Evolutionary conservation across 208 protist species (phyloP).

Genomic region (Angomonas ambiguus): DNA sequence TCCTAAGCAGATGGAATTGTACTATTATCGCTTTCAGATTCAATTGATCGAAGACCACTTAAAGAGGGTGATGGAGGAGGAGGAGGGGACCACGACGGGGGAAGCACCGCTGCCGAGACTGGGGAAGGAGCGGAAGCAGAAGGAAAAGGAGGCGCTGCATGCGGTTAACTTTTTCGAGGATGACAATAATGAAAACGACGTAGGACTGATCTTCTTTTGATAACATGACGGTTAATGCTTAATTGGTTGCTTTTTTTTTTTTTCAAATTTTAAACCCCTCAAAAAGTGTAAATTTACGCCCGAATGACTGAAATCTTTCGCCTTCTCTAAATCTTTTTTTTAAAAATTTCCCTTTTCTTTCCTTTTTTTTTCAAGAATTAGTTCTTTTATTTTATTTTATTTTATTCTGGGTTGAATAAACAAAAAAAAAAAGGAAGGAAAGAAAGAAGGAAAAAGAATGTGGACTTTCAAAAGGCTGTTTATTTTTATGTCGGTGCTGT

Average conservation of each 20-base stretch:
- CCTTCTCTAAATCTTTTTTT: too few species aligned
- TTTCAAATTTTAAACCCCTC: too few species aligned
- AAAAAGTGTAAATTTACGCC: too few species aligned
- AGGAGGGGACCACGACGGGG: constrained; percentile 25
- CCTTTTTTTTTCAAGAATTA: not conserved
- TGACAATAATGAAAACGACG: not conserved
- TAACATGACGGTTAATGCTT: not conserved
- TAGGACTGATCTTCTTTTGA: constrained; percentile 1
- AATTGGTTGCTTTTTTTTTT: constrained; percentile 7
- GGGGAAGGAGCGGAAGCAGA: constrained; percentile 29
- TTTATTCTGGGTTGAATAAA: not conserved
- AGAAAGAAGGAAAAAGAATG: too few species aligned
- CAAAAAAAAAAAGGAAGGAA: not conserved
- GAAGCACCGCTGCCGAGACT: constrained; percentile 39
- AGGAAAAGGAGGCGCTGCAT: constrained; percentile 15
- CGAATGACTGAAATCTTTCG: too few species aligned
- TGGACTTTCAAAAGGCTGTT: too few species aligned
- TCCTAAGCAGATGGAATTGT: not conserved
- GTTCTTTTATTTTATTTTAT: constrained; percentile 9
- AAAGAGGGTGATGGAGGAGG: constrained; percentile 21
- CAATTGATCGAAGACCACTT: constrained; percentile 29
- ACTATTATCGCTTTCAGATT: not conserved
- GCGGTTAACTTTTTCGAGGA: constrained; percentile 12
- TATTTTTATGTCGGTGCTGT: too few species aligned
- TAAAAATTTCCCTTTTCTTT: not conserved